These are phyloP conservation scores for Candida railenensis DNA, from an alignment of 805 yeast genomes.

Conservation along the genomic window DNA sequence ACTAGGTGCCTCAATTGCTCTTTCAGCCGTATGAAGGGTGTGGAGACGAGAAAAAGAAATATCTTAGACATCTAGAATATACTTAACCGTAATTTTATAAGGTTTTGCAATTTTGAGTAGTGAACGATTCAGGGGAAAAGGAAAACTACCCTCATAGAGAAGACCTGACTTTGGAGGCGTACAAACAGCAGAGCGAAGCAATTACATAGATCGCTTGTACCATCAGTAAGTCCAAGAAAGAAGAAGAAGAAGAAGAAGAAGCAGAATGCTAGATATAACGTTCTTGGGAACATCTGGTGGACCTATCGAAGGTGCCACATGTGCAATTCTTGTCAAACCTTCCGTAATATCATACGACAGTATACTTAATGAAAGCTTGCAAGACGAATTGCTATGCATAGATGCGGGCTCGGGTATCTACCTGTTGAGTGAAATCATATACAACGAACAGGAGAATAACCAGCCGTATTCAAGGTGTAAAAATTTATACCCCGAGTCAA, in stretches of 20 bases:
- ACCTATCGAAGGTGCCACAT: conserved; percentile 70
- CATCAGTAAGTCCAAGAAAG: too few relatives aligned
- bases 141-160: too few relatives aligned
- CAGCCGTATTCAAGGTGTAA: conserved; percentile 14
- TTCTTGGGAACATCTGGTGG: conserved; percentile 85
- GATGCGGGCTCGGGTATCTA: conserved; percentile 82
- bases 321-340: conserved; percentile 67
- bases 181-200: background rate
- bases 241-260: background rate
- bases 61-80: too few relatives aligned
- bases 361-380: conserved; percentile 21
- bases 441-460: conserved; percentile 16
- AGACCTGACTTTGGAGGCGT: background rate
- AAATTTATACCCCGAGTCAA: conserved; percentile 31
- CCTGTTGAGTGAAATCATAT: conserved; percentile 45
- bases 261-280: conserved; percentile 54
- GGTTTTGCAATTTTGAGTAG: too few relatives aligned
- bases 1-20: too few relatives aligned
- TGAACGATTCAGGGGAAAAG: too few relatives aligned
- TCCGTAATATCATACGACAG: conserved; percentile 38
- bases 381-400: conserved; percentile 50
- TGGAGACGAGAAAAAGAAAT: too few relatives aligned
- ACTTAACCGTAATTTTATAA: too few relatives aligned
- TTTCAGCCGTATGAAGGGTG: too few relatives aligned
- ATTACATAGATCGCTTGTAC: too few relatives aligned